Evolutionary conservation across 177 flowering plant genomes (phyloP).

Genomic region (Telopea speciosissima): DNA sequence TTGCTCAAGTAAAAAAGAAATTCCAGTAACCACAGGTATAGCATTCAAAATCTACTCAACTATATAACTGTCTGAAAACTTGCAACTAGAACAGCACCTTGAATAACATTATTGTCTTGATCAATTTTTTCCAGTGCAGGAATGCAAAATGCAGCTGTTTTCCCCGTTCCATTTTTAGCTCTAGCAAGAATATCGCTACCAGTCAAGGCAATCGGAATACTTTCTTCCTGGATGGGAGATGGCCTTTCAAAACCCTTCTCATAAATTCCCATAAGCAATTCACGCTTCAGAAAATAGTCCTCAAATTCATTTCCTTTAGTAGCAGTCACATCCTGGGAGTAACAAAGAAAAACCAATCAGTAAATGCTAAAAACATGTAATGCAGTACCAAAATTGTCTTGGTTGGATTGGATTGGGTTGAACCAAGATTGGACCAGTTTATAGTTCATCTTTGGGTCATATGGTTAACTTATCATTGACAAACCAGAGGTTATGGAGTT

Average conservation of each 20-base stretch:
- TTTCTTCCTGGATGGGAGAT: slow-evolving; percentile 15
- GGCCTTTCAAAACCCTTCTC: slow-evolving; percentile 13
- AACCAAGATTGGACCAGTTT: too few species aligned
- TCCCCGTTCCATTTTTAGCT: slow-evolving; percentile 16
- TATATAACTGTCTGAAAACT: too few species aligned
- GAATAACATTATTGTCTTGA: slow-evolving; percentile 10
- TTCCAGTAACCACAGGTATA: background rate
- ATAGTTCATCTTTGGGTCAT: too few species aligned
- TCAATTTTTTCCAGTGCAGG: slow-evolving; percentile 12
- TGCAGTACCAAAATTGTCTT: too few species aligned
- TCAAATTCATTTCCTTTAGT: slow-evolving; percentile 15
- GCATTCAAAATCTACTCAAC: background rate
- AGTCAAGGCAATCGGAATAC: slow-evolving; percentile 11
- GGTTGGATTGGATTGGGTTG: too few species aligned
- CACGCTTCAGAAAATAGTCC: slow-evolving; percentile 14
- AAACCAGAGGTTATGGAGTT: too few species aligned
- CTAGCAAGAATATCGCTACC: slow-evolving; percentile 14
- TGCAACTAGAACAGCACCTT: slow-evolving; percentile 2
- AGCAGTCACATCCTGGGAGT: slow-evolving; percentile 10
- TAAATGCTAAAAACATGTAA: background rate
- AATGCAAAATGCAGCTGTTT: slow-evolving; percentile 15
- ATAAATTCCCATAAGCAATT: slow-evolving; percentile 13
- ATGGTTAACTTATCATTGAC: too few species aligned
- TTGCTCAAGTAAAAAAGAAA: background rate
- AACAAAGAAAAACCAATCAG: background rate